A percentile compares a stretch with the other conserved stretches of the same genome.
These are phyloP conservation scores for Fusarium napiforme DNA, from an alignment of 2,329 filamentous ascomycete species.

Conservation along the genomic window DNA sequence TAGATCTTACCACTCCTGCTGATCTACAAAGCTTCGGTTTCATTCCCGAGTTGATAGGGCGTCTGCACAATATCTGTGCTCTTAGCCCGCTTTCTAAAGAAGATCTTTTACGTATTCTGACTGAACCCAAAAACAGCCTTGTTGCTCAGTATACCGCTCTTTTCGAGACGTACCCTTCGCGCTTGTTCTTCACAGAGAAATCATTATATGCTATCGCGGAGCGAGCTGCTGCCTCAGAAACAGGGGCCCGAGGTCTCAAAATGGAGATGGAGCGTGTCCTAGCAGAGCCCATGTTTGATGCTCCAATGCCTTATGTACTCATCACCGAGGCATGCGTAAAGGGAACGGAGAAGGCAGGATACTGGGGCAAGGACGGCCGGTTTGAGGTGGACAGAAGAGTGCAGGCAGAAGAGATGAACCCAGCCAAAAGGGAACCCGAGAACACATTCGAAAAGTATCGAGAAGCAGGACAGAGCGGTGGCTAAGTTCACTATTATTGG, in stretches of 20 bases:
- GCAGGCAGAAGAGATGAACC: slow-evolving; percentile 67
- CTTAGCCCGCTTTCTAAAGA: slow-evolving; percentile 76
- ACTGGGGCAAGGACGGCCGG: slow-evolving; percentile 76
- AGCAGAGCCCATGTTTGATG: slow-evolving; percentile 84
- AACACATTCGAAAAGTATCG: slow-evolving; percentile 55
- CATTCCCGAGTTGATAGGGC: slow-evolving; percentile 95
- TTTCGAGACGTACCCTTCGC: slow-evolving; percentile 82
- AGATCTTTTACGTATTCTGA: slow-evolving; percentile 86
- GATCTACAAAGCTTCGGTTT: slow-evolving; percentile 89
- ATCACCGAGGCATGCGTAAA: slow-evolving; percentile 76
- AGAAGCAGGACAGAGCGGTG: slow-evolving; percentile 61
- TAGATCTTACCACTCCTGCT: slow-evolving; percentile 79
- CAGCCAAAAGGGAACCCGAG: slow-evolving; percentile 27
- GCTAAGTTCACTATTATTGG: slow-evolving; percentile 46
- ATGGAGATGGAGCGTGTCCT: slow-evolving; percentile 84
- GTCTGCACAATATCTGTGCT: slow-evolving; percentile 89
- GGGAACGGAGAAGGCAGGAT: slow-evolving; percentile 68
- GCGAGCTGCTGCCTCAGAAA: slow-evolving; percentile 68
- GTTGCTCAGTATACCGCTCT: slow-evolving; percentile 89
- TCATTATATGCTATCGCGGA: slow-evolving; percentile 85
- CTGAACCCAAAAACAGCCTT: slow-evolving; percentile 89
- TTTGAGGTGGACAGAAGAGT: slow-evolving; percentile 76
- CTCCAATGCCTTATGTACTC: slow-evolving; percentile 79
- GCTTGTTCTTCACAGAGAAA: slow-evolving; percentile 83
- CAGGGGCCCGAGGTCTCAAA: slow-evolving; percentile 81